Evolutionary conservation across 805 yeast genomes (phyloP), one percentile per base, ranked within the genome.

Genomic region (Ascoidea rubescens): DNA sequence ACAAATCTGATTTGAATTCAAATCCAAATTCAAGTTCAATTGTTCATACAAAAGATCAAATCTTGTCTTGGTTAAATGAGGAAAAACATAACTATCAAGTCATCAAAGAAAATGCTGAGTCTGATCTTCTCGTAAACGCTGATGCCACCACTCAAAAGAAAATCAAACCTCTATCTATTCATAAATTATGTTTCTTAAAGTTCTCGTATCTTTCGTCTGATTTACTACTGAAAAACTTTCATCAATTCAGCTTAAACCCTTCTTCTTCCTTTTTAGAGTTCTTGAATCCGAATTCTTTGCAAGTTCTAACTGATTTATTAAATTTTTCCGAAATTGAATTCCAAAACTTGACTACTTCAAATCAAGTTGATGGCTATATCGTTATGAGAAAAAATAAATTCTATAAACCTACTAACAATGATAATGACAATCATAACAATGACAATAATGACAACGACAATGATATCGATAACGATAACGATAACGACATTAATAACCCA

Each of bases 131-230:
- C 49, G 51, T 52, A 45, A 54, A 55, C 43, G 42, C 49, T 14
- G 57, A 57, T 4, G 33, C 56, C n/a, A 32, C 54, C 4, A 43
- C 49, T 16, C 21, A 48, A 21, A 42, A 28, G 49, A 51, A 28
- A 37, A 37, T 10, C 2, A 10, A 8, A 57, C 73, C 75, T 0
- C 69, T 71, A 12, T 77, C 90, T 0, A 75, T 90, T 31, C 87
- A 84, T 55, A 87, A 87, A 60, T 64, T 87, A 8, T 64, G 84
- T 32, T 84, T 86, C 57, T 70, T 79, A 21, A 79, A 82, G 55
- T 78, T 80, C 1, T 82, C 95, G 21, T 84, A 83, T 57, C 67
- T 90, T 33, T 84, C 96, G 0, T 78, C 91, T 5, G 96, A 87
- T 53, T 67, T 91, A 60, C 73, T 91, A 7, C 83, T 80, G 48